A percentile compares a stretch with the other conserved stretches of the same genome.
phyloP scores from a whole-genome alignment of 352 stramenopile species.

The Hyphochytrium catenoides region DNA sequence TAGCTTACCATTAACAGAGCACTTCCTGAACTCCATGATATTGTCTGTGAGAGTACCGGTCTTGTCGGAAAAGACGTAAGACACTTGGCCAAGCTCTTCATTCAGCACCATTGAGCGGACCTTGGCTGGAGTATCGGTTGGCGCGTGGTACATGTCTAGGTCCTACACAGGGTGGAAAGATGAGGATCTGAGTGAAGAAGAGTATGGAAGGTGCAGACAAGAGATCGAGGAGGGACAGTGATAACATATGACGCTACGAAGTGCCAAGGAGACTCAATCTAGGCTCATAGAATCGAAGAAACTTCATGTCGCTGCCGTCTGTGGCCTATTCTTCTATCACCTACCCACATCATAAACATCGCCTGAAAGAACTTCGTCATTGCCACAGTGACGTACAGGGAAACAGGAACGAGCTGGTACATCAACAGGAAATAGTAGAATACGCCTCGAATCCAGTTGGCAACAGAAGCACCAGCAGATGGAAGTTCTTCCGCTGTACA shows the following conservation, averaged over 20 bases:
- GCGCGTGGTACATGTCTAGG: conserved; percentile 69
- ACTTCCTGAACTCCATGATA: conserved; percentile 85
- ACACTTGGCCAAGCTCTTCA: conserved; percentile 73
- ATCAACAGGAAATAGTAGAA: conserved; percentile 76
- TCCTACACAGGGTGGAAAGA: too few relatives aligned
- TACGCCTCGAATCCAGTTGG: too few relatives aligned
- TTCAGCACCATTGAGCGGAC: conserved; percentile 59
- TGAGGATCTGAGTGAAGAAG: too few relatives aligned
- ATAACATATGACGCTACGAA: too few relatives aligned
- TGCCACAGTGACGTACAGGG: conserved; percentile 74
- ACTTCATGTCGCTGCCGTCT: too few relatives aligned
- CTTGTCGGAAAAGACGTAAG: conserved; percentile 80
- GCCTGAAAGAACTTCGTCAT: conserved; percentile 66
- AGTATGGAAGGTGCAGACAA: too few relatives aligned
- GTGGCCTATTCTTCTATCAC: too few relatives aligned
- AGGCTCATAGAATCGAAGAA: too few relatives aligned
- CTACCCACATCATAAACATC: conserved; percentile 58
- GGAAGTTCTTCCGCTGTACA: too few relatives aligned
- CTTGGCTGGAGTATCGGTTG: conserved; percentile 61
- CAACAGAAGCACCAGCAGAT: too few relatives aligned
- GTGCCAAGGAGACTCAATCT: too few relatives aligned
- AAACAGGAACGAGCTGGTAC: conserved; percentile 75
- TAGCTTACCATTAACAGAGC: conserved; percentile 63
- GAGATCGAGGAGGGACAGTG: too few relatives aligned
- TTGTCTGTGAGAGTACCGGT: conserved; percentile 82